A percentile compares a stretch with the other conserved stretches of the same genome.
Conservation (phyloP, 1,284 basidiomycete species). For the Ustilago trichophora region DNA sequence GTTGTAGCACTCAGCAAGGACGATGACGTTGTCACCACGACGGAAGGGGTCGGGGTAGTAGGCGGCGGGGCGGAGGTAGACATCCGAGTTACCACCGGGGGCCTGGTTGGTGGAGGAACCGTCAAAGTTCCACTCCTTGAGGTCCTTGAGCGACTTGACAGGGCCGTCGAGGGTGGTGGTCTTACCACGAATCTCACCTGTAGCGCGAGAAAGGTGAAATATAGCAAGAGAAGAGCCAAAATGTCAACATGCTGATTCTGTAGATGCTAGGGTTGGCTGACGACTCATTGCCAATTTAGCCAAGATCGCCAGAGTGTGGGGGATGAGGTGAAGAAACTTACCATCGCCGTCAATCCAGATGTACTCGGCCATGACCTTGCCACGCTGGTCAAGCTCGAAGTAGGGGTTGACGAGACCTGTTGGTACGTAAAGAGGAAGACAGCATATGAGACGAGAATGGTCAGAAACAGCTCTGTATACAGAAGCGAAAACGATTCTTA, state of each 20-base stretch:
- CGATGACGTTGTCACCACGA: constrained; percentile 76
- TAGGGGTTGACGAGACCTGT: constrained; percentile 55
- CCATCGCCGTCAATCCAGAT: constrained; percentile 70
- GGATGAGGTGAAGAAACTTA: constrained; percentile 9
- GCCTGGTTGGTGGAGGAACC: constrained; percentile 73
- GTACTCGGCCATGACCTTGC: constrained; percentile 65
- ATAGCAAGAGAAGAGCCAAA: not conserved
- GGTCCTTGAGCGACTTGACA: constrained; percentile 74
- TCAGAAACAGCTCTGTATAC: not conserved
- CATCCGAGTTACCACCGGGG: constrained; percentile 90
- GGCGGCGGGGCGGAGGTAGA: constrained; percentile 95
- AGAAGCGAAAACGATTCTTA: not conserved
- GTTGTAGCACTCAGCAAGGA: constrained; percentile 90
- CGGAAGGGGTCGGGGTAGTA: constrained; percentile 99
- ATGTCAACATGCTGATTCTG: too few relatives aligned
- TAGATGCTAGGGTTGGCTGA: too few relatives aligned
- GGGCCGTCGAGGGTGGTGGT: constrained; percentile 77
- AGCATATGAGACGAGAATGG: not conserved
- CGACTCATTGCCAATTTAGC: too few relatives aligned
- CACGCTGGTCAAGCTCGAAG: constrained; percentile 60
- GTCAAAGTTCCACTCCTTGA: constrained; percentile 99
- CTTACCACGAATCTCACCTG: constrained; percentile 63
- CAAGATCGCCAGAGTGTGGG: too few relatives aligned
- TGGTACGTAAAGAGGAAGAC: not conserved
- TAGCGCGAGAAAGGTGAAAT: too few relatives aligned